Percentiles rank a stretch among this genome's conserved stretches.
These are phyloP conservation scores for Komagataea norvegica DNA, from an alignment of 1,139 yeast species.

Conservation along the genomic window DNA sequence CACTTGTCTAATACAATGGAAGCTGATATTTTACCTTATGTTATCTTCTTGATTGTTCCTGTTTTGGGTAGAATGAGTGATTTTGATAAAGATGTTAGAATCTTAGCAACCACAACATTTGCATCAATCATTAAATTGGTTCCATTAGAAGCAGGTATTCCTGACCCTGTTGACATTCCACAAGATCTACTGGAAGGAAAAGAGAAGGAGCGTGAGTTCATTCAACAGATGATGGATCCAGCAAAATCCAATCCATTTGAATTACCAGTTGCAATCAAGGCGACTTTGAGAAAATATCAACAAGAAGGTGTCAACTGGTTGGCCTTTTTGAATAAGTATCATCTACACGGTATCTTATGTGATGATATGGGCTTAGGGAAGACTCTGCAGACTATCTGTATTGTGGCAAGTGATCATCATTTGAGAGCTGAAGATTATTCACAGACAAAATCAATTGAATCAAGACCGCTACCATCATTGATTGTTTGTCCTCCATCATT, in stretches of 20 bases:
- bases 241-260: constrained; percentile 82
- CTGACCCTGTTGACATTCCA: constrained; percentile 94
- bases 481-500: constrained; percentile 95
- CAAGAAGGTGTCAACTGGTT: constrained; percentile 99
- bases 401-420: constrained; percentile 93
- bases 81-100: constrained; percentile 81
- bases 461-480: constrained; percentile 73
- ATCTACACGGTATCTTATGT: constrained; percentile 93
- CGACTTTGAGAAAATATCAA: constrained; percentile 90
- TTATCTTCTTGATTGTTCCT: constrained; percentile 93
- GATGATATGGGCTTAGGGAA: constrained; percentile 99
- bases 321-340: constrained; percentile 90
- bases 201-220: constrained; percentile 90
- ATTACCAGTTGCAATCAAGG: constrained; percentile 87
- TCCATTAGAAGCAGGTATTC: constrained; percentile 95
- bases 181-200: constrained; percentile 78
- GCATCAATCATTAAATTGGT: constrained; percentile 94
- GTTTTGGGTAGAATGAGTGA: constrained; percentile 98
- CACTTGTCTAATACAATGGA: constrained; percentile 88
- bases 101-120: constrained; percentile 90
- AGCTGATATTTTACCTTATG: constrained; percentile 83
- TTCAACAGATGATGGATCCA: constrained; percentile 99
- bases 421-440: constrained; percentile 68
- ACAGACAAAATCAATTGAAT: constrained; percentile 58
- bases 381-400: constrained; percentile 94